Evolutionary conservation across 768 basidiomycete genomes (phyloP).

Genomic region (Mycena polygramma): DNA sequence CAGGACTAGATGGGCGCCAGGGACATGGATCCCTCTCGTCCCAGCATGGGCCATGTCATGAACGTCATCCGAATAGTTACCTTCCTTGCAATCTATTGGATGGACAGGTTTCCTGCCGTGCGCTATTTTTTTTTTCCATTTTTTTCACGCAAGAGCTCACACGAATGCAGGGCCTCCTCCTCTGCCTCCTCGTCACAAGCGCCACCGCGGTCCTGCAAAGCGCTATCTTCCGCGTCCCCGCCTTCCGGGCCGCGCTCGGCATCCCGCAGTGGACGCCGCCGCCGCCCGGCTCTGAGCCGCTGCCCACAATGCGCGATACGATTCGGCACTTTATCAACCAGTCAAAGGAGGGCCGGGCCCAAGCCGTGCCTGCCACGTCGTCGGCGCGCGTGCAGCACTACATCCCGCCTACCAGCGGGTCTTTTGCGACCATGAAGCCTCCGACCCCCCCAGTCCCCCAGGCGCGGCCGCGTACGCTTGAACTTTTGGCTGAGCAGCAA

Average conservation of each 20-base stretch:
- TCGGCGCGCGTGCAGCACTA: constrained; percentile 1
- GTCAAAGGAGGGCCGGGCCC: neutral
- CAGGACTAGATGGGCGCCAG: constrained; percentile 57
- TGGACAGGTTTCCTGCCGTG: constrained; percentile 74
- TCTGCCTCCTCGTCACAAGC: constrained; percentile 57
- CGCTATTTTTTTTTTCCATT: constrained; percentile 42
- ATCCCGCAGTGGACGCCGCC: constrained; percentile 52
- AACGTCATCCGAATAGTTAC: constrained; percentile 75
- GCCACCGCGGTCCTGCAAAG: constrained; percentile 65
- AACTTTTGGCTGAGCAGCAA: constrained; percentile 17
- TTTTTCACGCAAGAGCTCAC: neutral
- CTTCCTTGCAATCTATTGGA: constrained; percentile 60
- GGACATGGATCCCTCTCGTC: constrained; percentile 67
- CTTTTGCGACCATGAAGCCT: neutral
- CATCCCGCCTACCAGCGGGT: neutral
- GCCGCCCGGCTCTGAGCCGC: constrained; percentile 41
- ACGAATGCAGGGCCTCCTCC: constrained; percentile 52
- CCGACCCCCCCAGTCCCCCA: neutral
- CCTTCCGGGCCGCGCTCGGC: constrained; percentile 54
- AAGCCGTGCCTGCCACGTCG: neutral
- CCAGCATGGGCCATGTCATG: constrained; percentile 74
- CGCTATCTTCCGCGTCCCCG: constrained; percentile 56
- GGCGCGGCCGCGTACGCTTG: constrained; percentile 5
- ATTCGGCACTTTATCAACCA: neutral
- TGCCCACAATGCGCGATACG: constrained; percentile 46